Evolutionary conservation across 208 protist genomes (phyloP), one percentile per base, ranked within the genome.

Genomic region (Trypanosoma brucei): DNA sequence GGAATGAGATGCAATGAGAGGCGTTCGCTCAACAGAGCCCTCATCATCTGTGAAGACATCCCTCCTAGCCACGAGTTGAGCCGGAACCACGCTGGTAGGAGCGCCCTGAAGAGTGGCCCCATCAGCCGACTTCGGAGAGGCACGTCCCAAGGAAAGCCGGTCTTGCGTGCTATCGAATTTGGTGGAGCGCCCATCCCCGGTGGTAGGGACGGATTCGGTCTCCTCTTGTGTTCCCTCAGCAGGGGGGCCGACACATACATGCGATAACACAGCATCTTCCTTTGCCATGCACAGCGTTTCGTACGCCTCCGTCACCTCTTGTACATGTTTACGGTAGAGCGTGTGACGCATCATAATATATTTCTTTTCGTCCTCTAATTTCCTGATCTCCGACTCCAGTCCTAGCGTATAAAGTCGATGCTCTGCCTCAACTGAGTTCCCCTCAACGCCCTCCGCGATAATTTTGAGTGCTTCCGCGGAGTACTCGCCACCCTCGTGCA

Each of bases 391-490:
- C 14, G 65, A 65, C 50, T 94, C 81, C 7, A 91, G 60, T 53
- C 91, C 84, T 36, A 83, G 76, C 6, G 84, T 38, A 45, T 51
- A 77, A n/a, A 94, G 68, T 69, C 85, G 84, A 72, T 85, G 79
- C 56, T 84, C 81, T 4, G 84, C 73, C 72, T 88, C 80, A 38
- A 83, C 57, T 31, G 84, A 81, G 42, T 84, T 81, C 2, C 75
- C 78, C 55, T 94, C 82, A 8, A 94, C 81, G 51, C 88, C 83
- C 0, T 70, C 84, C 2, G 88, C 77, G 62, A 91, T 91, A 51
- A 51, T 69, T 48, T 75, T 67, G 34, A 94, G 70, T 50, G 74
- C 71, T 53, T 91, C 83, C 0, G 73, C 76, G 37, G 78, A 78
- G 75, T 90, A 88, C 49, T 69, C 62, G 2, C 36, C 48, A n/a